Evolutionary conservation across 179 eudicot genomes (phyloP), one percentile per base, ranked within the genome.

Genomic region (Silene noctiflora): DNA sequence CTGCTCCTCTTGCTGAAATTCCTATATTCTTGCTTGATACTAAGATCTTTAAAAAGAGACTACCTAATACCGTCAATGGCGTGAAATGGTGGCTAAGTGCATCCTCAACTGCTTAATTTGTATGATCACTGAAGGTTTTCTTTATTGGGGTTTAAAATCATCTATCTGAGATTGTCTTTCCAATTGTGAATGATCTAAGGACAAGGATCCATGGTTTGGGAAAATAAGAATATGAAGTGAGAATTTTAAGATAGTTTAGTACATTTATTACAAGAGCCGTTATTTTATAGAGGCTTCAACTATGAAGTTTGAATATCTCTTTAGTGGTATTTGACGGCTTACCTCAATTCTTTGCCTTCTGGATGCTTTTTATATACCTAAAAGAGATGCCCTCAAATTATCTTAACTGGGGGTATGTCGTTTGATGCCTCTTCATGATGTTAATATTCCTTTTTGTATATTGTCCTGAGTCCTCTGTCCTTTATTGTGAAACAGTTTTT

Each of bases 161-260:
- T 44, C 51, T 10, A 17, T 66, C 46, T 33, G 46, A 14, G 69
- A 66, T 33, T 33, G 21, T 66, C 19, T 14, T 66, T 31, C 69
- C 33, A 31, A 6, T 29, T 29, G 17, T 66, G 69, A 66, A 31
- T 66, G 21, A 66, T 65, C 39, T 65, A 65, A 65, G 69, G 69
- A 39, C 20, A 65, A 33, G 69, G 69, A 14, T 16, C 21, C 46
- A 27, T 6, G 44, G 33, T 31, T 27, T 22, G 6, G 67, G 35
- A 63, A 14, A 63, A 63, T 62, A 22, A 27, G 5, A 62, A 63
- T 63, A 33, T 29, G 69, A 33, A 17, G 44, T 29, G 5, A 29
- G 42, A 65, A 65, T 27, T 27, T 27, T 65, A 17, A 29, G 17
- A 66, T 29, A 55, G 20, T 14, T 17, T 55, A 16, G 19, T 55